Base-by-base conservation (phyloP, 306 rosid genomes). In the Malus orientalis region DNA sequence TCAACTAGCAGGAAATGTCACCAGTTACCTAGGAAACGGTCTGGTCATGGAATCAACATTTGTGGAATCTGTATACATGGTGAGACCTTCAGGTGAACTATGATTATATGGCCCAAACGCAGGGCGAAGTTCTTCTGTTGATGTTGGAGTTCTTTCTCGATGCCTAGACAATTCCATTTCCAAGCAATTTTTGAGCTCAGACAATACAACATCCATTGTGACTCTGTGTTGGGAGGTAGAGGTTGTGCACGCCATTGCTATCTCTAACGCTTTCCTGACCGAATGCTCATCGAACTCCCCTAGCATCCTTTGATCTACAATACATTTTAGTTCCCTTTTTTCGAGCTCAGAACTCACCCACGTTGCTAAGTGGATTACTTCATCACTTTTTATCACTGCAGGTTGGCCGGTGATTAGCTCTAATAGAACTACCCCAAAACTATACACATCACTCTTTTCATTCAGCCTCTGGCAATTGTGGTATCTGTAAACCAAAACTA, bases 361-460 rank as follows among this genome's bases (percentile, higher is more conserved):
- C 25, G 81, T 74, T 23, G 83, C 76, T 54, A 89, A 44, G 74
- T 84, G 93, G 70, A 83, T 76, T 20, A 63, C 20, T 67, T 67
- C 85, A 1, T 79, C 80, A 19, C 81, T 78, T 77, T 76, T 86
- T 32, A 81, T 61, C 18, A 91, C 75, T 30, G 91, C 90, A 27
- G 90, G 86, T 23, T 79, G 86, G 66, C 89, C 86, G 22, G 92
- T 89, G 70, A 91, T 81, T 27, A 91, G 71, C 75, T 89, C 89
- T 67, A 89, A 36, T 8, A 91, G 80, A 47, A 89, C 92, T 33
- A 91, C 64, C 59, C 92, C 92, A 70, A 84, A 91, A 80, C 93
- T 89, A 59, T 78, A 89, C 2, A 86, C 87, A 30, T 89, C 93
- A 77, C 96, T 91, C 79, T 86, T 87, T 81, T 91, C 93, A 19